Percentiles rank a stretch among this genome's conserved stretches.
Evolutionary conservation across 768 basidiomycete genomes (phyloP).

Genomic region (Collybia sordida): DNA sequence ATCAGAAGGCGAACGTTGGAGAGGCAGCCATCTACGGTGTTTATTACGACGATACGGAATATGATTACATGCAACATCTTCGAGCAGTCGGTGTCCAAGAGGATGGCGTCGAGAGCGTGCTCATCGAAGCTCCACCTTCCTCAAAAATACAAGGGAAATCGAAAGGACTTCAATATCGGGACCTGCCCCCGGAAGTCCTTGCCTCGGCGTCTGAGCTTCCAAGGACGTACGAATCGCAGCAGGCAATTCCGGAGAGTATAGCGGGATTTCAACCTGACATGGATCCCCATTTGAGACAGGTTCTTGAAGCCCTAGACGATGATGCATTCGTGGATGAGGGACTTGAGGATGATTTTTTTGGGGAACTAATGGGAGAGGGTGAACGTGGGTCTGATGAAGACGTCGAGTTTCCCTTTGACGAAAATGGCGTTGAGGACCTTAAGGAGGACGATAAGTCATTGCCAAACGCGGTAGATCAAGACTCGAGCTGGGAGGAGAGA

Average conservation of each 20-base stretch:
- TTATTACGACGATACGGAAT: constrained; percentile 93
- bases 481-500: constrained; percentile 64
- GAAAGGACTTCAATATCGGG: constrained; percentile 41
- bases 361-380: constrained; percentile 67
- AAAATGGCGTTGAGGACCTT: constrained; percentile 39
- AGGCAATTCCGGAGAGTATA: constrained; percentile 79
- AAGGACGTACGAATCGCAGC: constrained; percentile 70
- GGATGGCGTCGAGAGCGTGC: constrained; percentile 77
- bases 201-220: constrained; percentile 77
- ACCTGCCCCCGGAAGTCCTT: constrained; percentile 68
- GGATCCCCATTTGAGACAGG: constrained; percentile 93
- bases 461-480: constrained; percentile 15
- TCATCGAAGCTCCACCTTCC: constrained; percentile 71
- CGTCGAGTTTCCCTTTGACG: constrained; percentile 65
- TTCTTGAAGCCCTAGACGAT: constrained; percentile 92
- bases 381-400: constrained; percentile 64
- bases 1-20: constrained; percentile 61
- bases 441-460: constrained; percentile 16
- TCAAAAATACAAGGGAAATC: constrained; percentile 24
- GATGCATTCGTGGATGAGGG: constrained; percentile 88
- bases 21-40: constrained; percentile 90
- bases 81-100: constrained; percentile 74
- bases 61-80: constrained; percentile 99
- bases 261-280: constrained; percentile 92
- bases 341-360: constrained; percentile 75